Conservation (phyloP, 805 yeast species). For the Barnettozyma botsteinii region DNA sequence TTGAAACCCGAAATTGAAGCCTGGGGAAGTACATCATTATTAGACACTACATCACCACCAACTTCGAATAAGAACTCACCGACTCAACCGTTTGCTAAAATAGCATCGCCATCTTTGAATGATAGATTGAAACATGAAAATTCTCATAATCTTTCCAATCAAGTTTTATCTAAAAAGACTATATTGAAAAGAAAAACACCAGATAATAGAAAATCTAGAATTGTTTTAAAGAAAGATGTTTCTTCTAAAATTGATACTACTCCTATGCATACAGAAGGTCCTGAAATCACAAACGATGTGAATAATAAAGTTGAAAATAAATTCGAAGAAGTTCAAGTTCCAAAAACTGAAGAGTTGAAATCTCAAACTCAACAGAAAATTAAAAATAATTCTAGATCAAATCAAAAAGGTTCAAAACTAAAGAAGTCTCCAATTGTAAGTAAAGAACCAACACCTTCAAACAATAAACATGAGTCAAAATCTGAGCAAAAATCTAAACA, state of each 20-base stretch:
- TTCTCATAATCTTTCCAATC: not conserved
- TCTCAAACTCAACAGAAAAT: too few species aligned
- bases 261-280: too few species aligned
- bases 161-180: slow-evolving; percentile 5
- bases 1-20: slow-evolving; percentile 1
- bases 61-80: slow-evolving; percentile 3
- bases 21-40: not conserved
- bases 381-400: too few species aligned
- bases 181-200: slow-evolving; percentile 10
- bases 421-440: too few species aligned
- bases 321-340: not conserved
- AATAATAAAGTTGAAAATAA: not conserved
- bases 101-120: not conserved
- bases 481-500: too few species aligned
- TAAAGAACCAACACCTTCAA: too few species aligned
- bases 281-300: too few species aligned
- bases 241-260: not conserved
- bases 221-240: slow-evolving; percentile 1
- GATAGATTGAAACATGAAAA: slow-evolving; percentile 1
- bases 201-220: slow-evolving; percentile 4
- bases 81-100: slow-evolving; percentile 3
- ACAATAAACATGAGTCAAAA: too few species aligned
- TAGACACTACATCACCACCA: not conserved
- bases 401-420: too few species aligned
- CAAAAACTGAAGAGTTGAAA: not conserved